Conservation (phyloP, 1,284 basidiomycete genomes). For the Thecaphora thlaspeos region DNA sequence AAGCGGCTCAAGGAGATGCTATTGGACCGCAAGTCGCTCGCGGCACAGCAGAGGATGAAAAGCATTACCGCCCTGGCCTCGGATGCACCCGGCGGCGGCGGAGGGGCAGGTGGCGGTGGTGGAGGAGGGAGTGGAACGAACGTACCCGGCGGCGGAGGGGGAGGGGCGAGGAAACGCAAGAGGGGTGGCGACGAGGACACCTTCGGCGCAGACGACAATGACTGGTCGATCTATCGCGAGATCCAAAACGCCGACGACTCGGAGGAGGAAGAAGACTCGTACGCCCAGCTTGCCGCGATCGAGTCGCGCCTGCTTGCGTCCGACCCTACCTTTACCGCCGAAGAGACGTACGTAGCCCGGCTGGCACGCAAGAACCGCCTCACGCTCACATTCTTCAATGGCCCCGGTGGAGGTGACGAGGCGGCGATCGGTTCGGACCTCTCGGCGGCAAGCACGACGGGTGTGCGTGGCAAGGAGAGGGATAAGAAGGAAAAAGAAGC, state of each 20-base stretch:
- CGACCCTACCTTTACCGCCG: conserved; percentile 78
- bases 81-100: conserved; percentile 64
- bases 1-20: conserved; percentile 78
- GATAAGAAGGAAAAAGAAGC: conserved; percentile 56
- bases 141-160: conserved; percentile 12
- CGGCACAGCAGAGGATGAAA: conserved; percentile 95
- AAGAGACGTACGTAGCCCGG: conserved; percentile 78
- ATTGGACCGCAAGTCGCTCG: conserved; percentile 87
- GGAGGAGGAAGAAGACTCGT: conserved; percentile 92
- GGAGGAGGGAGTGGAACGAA: conserved; percentile 12
- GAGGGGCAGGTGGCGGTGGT: neutral
- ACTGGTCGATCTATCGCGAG: conserved; percentile 97
- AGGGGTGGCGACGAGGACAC: conserved; percentile 70
- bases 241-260: conserved; percentile 85
- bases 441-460: conserved; percentile 1
- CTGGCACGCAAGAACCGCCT: conserved; percentile 76
- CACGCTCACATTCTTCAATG: conserved; percentile 73
- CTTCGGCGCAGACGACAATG: conserved; percentile 92
- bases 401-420: conserved; percentile 50
- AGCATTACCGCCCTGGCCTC: conserved; percentile 87
- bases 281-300: conserved; percentile 69
- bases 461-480: neutral
- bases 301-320: conserved; percentile 79
- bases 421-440: conserved; percentile 6
- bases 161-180: conserved; percentile 26